A percentile compares a stretch with the other conserved stretches of the same genome.
Conservation (phyloP, 2,329 filamentous ascomycete species). For the Clonostachys rhizophaga region DNA sequence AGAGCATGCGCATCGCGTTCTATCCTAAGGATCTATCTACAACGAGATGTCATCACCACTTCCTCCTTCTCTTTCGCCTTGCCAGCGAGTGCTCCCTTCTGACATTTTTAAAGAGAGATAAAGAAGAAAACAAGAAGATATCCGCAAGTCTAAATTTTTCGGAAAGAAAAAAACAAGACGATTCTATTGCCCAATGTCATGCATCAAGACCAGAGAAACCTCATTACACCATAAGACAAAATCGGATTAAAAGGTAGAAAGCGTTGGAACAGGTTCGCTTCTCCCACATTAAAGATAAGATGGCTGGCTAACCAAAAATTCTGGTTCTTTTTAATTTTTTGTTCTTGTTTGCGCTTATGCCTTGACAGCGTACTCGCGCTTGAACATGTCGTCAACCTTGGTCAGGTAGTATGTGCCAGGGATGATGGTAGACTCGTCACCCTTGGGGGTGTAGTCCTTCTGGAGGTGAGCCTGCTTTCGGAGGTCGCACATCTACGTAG, state of each 20-base stretch:
- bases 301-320: background rate
- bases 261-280: background rate
- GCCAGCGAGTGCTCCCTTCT: background rate
- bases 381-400: slow-evolving; percentile 82
- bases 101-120: background rate
- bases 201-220: too few relatives aligned
- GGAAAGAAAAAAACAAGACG: background rate
- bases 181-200: background rate
- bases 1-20: too few relatives aligned
- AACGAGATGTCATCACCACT: too few relatives aligned
- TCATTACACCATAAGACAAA: background rate
- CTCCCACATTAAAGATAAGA: background rate
- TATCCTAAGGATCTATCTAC: too few relatives aligned
- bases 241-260: background rate
- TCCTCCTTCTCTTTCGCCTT: too few relatives aligned
- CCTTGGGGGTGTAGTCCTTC: slow-evolving; percentile 71
- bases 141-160: too few relatives aligned
- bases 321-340: background rate
- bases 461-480: slow-evolving; percentile 80
- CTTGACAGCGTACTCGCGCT: slow-evolving; percentile 73
- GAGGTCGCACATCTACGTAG: slow-evolving; percentile 65
- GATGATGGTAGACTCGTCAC: slow-evolving; percentile 60
- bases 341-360: slow-evolving; percentile 37
- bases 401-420: slow-evolving; percentile 74
- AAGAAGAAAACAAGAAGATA: too few relatives aligned